Percentiles rank a stretch among this genome's conserved stretches.
Evolutionary conservation across 371 early-diverging fungal genomes (phyloP).

Genomic region (Mycotypha africana): DNA sequence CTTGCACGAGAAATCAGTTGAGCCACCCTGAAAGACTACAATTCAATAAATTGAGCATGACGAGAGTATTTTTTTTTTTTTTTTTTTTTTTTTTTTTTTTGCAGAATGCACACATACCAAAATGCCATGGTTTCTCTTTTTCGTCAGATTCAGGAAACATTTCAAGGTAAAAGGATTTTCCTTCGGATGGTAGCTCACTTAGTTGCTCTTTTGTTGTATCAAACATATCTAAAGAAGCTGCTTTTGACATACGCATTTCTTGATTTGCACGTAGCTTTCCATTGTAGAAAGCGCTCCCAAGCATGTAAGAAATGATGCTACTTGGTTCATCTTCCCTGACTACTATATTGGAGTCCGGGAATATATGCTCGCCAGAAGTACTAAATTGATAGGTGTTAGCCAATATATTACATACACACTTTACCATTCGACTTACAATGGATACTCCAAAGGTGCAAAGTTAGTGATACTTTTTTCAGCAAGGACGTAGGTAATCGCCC

Average conservation of each 20-base stretch:
- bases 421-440: slow-evolving; percentile 49
- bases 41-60: not conserved
- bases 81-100: not conserved
- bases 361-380: slow-evolving; percentile 77
- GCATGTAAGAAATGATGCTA: slow-evolving; percentile 86
- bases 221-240: slow-evolving; percentile 1
- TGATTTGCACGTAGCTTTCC: slow-evolving; percentile 33
- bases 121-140: slow-evolving; percentile 19
- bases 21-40: slow-evolving; percentile 65
- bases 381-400: slow-evolving; percentile 19
- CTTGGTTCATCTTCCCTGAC: slow-evolving; percentile 92
- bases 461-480: slow-evolving; percentile 60
- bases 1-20: slow-evolving; percentile 76
- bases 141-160: slow-evolving; percentile 25
- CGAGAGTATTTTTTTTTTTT: too few species aligned
- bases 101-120: slow-evolving; percentile 9
- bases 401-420: too few species aligned
- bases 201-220: slow-evolving; percentile 1
- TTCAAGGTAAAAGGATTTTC: slow-evolving; percentile 12
- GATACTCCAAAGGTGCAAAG: slow-evolving; percentile 67
- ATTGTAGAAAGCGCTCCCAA: slow-evolving; percentile 46
- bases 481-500: slow-evolving; percentile 72
- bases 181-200: not conserved
- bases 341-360: slow-evolving; percentile 77
- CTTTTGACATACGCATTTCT: slow-evolving; percentile 18